phyloP scores from a whole-genome alignment of 805 yeast genomes.

The Myxozyma udenii region DNA sequence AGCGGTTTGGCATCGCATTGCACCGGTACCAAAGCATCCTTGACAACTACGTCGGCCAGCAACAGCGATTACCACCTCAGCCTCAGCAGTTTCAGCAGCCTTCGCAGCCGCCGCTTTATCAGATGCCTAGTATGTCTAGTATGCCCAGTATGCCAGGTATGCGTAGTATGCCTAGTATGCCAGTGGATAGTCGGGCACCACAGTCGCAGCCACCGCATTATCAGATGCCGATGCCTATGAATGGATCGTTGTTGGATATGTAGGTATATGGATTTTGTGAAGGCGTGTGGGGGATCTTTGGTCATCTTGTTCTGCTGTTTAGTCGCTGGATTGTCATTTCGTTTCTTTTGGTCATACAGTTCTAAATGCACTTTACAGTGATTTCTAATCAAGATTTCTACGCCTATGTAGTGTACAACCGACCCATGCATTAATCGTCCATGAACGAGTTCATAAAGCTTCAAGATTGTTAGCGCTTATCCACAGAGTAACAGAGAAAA shows the following conservation, averaged over 20 bases:
- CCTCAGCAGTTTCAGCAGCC: neutral
- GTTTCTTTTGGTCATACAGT: no score
- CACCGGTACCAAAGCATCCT: constrained; percentile 65
- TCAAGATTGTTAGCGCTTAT: neutral
- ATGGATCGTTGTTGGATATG: neutral
- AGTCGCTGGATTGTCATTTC: no score
- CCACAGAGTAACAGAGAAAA: neutral
- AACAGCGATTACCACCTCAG: neutral
- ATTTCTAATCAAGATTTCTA: no score
- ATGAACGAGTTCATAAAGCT: constrained; percentile 7
- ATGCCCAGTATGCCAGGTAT: no score
- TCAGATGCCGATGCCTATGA: neutral
- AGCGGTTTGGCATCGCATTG: constrained; percentile 67
- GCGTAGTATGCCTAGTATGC: no score
- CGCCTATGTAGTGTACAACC: no score
- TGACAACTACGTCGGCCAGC: constrained; percentile 45
- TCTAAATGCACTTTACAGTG: neutral
- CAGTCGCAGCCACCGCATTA: neutral
- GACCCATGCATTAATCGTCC: constrained; percentile 4
- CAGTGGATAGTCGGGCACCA: no score
- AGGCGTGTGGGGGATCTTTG: neutral
- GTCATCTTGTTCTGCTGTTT: no score
- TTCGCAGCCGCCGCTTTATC: neutral
- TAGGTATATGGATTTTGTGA: neutral
- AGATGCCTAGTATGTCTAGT: no score